Base-by-base conservation (phyloP, 2,329 filamentous ascomycete genomes). In the Acephala macrosclerotiorum region DNA sequence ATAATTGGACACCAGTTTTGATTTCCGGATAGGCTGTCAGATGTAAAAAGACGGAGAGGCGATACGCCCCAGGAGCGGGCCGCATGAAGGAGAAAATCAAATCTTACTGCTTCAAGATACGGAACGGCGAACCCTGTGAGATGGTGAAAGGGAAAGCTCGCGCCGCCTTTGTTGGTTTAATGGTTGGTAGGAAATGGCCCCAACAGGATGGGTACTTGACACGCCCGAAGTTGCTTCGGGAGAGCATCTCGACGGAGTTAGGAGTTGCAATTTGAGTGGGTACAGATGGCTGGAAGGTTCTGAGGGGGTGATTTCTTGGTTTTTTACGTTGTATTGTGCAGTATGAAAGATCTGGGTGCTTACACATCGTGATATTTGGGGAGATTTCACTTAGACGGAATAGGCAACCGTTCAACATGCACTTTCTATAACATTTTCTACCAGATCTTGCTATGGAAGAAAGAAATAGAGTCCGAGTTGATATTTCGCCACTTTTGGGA, bases 31-130 rank as follows among this genome's bases (percentile, higher is more conserved):
- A 11, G n/a, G 38, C 38, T 42, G 45, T 49, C 45, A 49, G 18
- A 49, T n/a, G 47, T 12, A 9, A 26, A 42, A 42, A 14, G 38
- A 11, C 11, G 22, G 18, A 49, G 20, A 25, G 18, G 59, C 59
- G 59, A 61, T 61, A 61, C 59, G 59, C 59, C 40, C 47, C 29
- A 25, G 59, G 59, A 38, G 59, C 59, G 59, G 59, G 47, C 47
- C 45, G 59, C 59, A 61, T 55, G n/a, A 55, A 53, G 18, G 29
- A 4, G 18, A 22, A 29, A n/a, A n/a, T n/a, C n/a, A n/a, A n/a
- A 29, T 53, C 49, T 53, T 33, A 25, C 49, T 53, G 49, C 49
- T 53, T 53, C 25, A 53, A 53, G 49, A 53, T 3, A 29, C 18
- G 42, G n/a, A 20, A 7, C 8, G 14, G 20, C 42, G 47, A 51